Evolutionary conservation across 1,284 basidiomycete genomes (phyloP), one percentile per base, ranked within the genome.

Genomic region (Earliella scabrosa): DNA sequence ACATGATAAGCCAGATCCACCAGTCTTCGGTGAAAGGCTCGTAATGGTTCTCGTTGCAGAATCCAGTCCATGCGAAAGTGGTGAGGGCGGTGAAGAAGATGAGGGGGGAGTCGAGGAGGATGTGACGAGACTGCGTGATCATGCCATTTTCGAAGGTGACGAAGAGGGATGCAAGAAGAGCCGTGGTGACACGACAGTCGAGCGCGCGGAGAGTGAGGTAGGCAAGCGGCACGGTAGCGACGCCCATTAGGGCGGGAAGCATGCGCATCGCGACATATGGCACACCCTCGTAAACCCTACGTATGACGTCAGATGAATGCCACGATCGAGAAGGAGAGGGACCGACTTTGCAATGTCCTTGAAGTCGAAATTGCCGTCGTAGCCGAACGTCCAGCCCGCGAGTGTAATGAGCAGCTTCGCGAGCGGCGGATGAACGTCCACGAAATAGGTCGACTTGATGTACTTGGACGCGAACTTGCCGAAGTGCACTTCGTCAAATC

Each of bases 391-490:
- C 69, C 91, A 97, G 0, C 86, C 95, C 7, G 92, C 91, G 24
- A 97, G 80, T 0, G 97, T 97, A 67, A 99, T 95, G 55, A 99
- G 79, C 21, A 99, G 82, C 71, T 99, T 99, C 29, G 96, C 97
- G 6, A 99, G 80, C 2, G 97, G 97, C 0, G 97, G 97, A 71
- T 99, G 97, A 1, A 99, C 97, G 69, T 99, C 97, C 73, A 99
- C 86, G 75, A 94, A 93, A 76, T 95, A 97, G 50, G 86, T 83
- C 14, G 90, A 92, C 73, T 93, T 92, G 79, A 96, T 92, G 72
- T 93, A 97, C 66, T 93, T 95, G 51, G 86, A 83, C 2, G 95
- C 92, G 70, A 97, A 97, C 71, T 96, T 96, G 58, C 95, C 95
- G 73, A 98, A 97, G 73, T 97, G 95, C 0, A 97, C 95, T 73